Percentiles rank a stretch among this genome's conserved stretches.
Evolutionary conservation across 139 green algal species (phyloP).

Genomic region (Volvox reticuliferus): DNA sequence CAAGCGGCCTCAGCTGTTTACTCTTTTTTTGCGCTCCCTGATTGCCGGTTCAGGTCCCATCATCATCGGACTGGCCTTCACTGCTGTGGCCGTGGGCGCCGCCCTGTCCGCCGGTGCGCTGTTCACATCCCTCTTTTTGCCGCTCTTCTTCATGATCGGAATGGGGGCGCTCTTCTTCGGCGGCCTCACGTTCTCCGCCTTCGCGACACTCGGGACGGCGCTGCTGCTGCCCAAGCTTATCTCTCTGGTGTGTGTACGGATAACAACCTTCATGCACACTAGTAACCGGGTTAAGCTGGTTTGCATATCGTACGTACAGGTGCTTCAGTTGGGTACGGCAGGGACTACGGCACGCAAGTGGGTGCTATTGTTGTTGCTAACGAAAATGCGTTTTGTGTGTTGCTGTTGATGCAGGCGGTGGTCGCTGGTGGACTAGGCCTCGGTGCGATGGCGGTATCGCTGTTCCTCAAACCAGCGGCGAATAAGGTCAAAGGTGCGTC

Average conservation of each 20-base stretch:
- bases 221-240: conserved; percentile 25
- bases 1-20: too few relatives aligned
- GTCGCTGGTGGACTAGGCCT: background rate
- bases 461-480: conserved; percentile 22
- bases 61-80: conserved; percentile 34
- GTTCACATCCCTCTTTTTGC: conserved; percentile 44
- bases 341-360: too few relatives aligned
- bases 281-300: too few relatives aligned
- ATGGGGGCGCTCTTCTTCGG: conserved; percentile 17
- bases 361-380: too few relatives aligned
- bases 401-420: background rate
- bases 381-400: too few relatives aligned
- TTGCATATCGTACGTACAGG: too few relatives aligned
- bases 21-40: background rate
- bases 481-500: conserved; percentile 4
- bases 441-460: background rate
- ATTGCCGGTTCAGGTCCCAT: conserved; percentile 6
- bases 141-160: conserved; percentile 24
- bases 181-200: conserved; percentile 21
- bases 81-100: background rate
- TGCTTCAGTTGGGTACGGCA: too few relatives aligned
- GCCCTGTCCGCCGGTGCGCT: conserved; percentile 11
- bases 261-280: too few relatives aligned
- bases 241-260: conserved; percentile 1
- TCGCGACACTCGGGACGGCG: conserved; percentile 27